Conservation (phyloP, 805 yeast species). For the Ogataea parapolymorpha region DNA sequence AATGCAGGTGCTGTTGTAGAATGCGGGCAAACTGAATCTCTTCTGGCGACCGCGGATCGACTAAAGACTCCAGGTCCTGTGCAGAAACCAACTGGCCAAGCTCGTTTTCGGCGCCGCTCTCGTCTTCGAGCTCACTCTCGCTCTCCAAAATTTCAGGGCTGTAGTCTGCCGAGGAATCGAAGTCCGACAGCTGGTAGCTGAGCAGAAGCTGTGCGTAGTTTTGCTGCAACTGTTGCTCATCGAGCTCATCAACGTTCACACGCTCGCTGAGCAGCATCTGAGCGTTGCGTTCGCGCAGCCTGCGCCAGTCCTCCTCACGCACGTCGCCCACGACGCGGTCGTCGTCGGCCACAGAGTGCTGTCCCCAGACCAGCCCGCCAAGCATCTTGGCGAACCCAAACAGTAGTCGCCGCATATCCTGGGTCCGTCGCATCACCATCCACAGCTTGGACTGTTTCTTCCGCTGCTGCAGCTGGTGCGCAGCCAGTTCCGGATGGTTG, state of each 20-base stretch:
- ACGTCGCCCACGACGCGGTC: not conserved
- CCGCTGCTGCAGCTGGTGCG: slow-evolving; percentile 11
- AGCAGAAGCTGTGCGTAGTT: slow-evolving; percentile 13
- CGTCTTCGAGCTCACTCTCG: slow-evolving; percentile 13
- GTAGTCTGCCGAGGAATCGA: slow-evolving; percentile 15
- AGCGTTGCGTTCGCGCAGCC: slow-evolving; percentile 2
- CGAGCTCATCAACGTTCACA: slow-evolving; percentile 4
- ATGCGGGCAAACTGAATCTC: slow-evolving; percentile 27
- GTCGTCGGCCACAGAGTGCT: not conserved
- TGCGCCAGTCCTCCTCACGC: slow-evolving; percentile 10
- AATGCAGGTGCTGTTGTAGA: slow-evolving; percentile 28
- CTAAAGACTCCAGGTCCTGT: slow-evolving; percentile 22
- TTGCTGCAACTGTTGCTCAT: slow-evolving; percentile 8
- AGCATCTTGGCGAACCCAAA: slow-evolving; percentile 4
- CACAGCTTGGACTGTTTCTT: slow-evolving; percentile 14
- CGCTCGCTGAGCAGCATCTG: not conserved
- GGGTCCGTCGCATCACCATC: slow-evolving; percentile 18
- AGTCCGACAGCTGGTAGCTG: slow-evolving; percentile 10
- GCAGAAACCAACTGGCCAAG: slow-evolving; percentile 6
- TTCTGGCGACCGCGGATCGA: slow-evolving; percentile 27
- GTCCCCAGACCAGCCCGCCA: not conserved
- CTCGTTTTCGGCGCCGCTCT: slow-evolving; percentile 10
- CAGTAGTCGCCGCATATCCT: slow-evolving; percentile 7
- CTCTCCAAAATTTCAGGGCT: slow-evolving; percentile 3
- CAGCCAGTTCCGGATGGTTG: slow-evolving; percentile 29